Percentiles rank a stretch among this genome's conserved stretches.
phyloP scores from a whole-genome alignment of 306 rosid species.

The Benincasa hispida region DNA sequence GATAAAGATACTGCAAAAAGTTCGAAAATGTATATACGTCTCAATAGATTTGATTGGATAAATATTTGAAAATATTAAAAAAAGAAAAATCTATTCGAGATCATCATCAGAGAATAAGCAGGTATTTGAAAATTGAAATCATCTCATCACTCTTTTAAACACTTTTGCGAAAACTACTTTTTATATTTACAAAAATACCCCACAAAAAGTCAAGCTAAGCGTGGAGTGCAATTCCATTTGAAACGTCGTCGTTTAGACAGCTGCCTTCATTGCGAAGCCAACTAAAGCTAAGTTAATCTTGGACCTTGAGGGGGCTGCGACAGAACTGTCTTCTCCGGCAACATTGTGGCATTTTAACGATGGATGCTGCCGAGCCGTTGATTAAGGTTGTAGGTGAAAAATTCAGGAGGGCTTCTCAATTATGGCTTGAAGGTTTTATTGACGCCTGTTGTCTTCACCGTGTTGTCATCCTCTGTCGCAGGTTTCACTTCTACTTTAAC shows the following conservation, averaged over 20 bases:
- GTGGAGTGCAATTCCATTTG: background rate
- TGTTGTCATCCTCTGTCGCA: conserved; percentile 50
- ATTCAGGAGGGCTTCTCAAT: conserved; percentile 20
- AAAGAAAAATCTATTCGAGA: too few species aligned
- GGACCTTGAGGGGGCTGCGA: background rate
- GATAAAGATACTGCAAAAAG: too few species aligned
- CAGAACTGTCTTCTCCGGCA: background rate
- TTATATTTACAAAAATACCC: too few species aligned
- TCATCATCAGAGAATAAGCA: too few species aligned
- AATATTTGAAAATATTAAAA: too few species aligned
- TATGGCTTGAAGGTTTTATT: conserved; percentile 60
- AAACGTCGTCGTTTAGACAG: background rate
- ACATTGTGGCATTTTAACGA: background rate
- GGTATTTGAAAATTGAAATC: too few species aligned
- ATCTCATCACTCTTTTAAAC: too few species aligned
- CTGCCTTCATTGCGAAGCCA: background rate
- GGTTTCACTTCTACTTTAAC: conserved; percentile 9
- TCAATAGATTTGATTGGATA: too few species aligned
- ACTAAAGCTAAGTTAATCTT: background rate
- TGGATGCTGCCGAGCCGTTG: conserved; percentile 15
- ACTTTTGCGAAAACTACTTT: too few species aligned
- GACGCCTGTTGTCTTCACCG: conserved; percentile 91
- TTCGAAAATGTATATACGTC: too few species aligned
- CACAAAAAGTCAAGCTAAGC: too few species aligned
- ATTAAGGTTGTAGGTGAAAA: conserved; percentile 2